Percentiles rank a stretch among this genome's conserved stretches.
Evolutionary conservation across 2,329 filamentous ascomycete genomes (phyloP).

Genomic region (Teratosphaeria destructans): DNA sequence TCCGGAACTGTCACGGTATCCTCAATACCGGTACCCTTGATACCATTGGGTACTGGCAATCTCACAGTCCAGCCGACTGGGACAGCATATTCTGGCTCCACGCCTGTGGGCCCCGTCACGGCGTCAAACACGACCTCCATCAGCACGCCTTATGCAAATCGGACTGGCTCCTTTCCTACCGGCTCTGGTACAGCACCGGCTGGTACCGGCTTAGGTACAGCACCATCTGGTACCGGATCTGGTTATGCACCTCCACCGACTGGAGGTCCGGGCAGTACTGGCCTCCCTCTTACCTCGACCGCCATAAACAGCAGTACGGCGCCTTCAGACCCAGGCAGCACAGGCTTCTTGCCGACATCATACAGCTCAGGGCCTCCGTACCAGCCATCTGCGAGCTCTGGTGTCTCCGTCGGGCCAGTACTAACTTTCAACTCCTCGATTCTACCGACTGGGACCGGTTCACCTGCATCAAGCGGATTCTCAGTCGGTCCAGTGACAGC

Average conservation of each 20-base stretch:
- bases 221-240: neutral
- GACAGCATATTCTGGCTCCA: neutral
- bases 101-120: neutral
- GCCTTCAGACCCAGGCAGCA: neutral
- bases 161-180: neutral
- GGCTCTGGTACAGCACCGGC: neutral
- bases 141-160: neutral
- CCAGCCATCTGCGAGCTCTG: neutral
- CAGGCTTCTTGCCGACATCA: neutral
- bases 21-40: neutral
- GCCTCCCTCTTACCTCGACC: neutral
- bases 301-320: neutral
- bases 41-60: neutral
- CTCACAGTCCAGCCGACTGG: neutral
- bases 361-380: neutral
- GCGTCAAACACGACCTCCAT: neutral
- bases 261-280: neutral
- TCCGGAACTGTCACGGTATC: neutral
- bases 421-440: neutral
- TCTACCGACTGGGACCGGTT: neutral
- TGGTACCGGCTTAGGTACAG: neutral
- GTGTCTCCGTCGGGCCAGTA: neutral
- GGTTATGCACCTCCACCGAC: neutral
- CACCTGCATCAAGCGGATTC: neutral
- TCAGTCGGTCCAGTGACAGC: neutral